Evolutionary conservation across 176 grass and related monocot species (phyloP).

Genomic region (Ensete ventricosum): DNA sequence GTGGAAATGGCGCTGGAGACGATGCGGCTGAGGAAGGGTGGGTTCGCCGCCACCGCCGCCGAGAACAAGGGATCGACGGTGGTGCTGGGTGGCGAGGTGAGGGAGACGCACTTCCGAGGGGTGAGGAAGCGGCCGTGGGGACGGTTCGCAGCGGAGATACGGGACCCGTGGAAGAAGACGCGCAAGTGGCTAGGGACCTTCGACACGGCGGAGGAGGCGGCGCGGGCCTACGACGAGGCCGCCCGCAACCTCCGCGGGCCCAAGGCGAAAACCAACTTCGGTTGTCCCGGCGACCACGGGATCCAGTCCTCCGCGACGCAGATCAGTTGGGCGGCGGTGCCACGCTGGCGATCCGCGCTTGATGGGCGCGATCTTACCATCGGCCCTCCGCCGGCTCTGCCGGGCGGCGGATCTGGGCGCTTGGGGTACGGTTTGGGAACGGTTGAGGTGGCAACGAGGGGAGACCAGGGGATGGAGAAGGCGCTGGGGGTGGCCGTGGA

Average conservation of each 20-base stretch:
- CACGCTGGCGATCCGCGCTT: not conserved
- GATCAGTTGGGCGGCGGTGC: not conserved
- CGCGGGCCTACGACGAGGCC: slow-evolving; percentile 16
- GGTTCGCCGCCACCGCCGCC: no score
- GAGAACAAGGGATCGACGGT: not conserved
- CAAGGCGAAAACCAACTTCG: slow-evolving; percentile 18
- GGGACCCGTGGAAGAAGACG: slow-evolving; percentile 16
- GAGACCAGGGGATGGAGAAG: not conserved
- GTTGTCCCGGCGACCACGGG: not conserved
- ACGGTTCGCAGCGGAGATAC: slow-evolving; percentile 13
- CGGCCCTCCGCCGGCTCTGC: not conserved
- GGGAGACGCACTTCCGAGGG: slow-evolving; percentile 5
- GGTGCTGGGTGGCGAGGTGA: not conserved
- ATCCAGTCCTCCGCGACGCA: not conserved
- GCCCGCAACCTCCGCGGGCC: slow-evolving; percentile 8
- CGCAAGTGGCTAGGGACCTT: slow-evolving; percentile 15
- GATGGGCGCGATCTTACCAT: slow-evolving; percentile 7
- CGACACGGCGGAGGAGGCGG: slow-evolving; percentile 22
- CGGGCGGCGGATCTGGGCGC: not conserved
- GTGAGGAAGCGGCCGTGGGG: slow-evolving; percentile 20
- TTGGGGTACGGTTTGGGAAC: slow-evolving; percentile 5
- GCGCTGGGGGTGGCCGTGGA: not conserved
- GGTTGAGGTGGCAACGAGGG: not conserved
- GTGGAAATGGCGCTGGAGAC: not conserved
- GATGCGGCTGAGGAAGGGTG: no score